Evolutionary conservation across 345 rosid species (phyloP), one percentile per base, ranked within the genome.

Genomic region (Bruguiera sexangula): DNA sequence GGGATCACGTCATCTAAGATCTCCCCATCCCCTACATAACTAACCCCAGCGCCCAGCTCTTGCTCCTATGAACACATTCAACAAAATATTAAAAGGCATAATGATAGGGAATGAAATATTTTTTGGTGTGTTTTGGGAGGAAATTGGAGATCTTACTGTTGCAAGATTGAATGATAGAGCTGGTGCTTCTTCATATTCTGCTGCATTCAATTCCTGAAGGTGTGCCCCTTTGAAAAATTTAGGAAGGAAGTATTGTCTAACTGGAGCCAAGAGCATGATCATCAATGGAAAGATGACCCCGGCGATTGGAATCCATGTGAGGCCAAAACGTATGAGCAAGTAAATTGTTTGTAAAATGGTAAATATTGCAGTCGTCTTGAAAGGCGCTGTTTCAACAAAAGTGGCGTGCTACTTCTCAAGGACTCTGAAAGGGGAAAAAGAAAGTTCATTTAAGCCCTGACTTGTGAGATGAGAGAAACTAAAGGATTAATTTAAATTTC

Each of bases 261-360:
- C 80, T 3, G 80, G 76, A 68, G 71, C 67, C 62, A 77, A 63
- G 36, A 77, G 76, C 76, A 72, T 77, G 73, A 77, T 77, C 80
- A 72, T 72, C 70, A 77, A 20, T 0, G 80, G 80, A 64, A 77
- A 77, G 73, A 72, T 77, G 2, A 77, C 70, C 0, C 76, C 76
- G n/a, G 80, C 80, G 4, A 77, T 72, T 22, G 80, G 80, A 50
- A 77, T 20, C 80, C 80, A 77, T 8, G 80, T 77, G 21, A 77
- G 73, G 52, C 80, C 80, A 26, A 72, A 77, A 43, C 80, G 72
- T 59, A 72, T n/a, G 4, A 77, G 73, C 69, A 77, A 36, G 51
- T 77, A 77, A 9, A 7, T 43, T 26, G 80, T 72, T 51, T 72
- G 80, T 62, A 77, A 77, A 21, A 77, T 37, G 11, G 73, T 77